phyloP scores from a whole-genome alignment of 2,329 filamentous ascomycete genomes.

The Pseudogymnoascus sp. region DNA sequence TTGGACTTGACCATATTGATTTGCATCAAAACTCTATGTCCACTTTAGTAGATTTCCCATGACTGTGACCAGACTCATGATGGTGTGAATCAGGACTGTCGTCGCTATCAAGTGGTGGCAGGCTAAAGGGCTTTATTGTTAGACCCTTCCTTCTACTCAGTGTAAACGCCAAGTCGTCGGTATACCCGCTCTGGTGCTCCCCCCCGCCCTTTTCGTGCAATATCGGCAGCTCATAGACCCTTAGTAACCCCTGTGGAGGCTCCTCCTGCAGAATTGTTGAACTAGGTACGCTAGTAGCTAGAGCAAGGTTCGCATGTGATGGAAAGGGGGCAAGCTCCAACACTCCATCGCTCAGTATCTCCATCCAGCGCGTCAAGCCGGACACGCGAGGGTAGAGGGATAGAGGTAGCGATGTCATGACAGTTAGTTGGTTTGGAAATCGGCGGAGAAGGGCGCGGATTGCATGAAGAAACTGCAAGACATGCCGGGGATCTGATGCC shows the following conservation, averaged over 20 bases:
- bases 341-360: conserved; percentile 77
- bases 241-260: conserved; percentile 77
- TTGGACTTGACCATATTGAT: background rate
- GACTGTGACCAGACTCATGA: conserved; percentile 16
- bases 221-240: conserved; percentile 74
- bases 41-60: conserved; percentile 24
- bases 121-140: conserved; percentile 78
- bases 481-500: conserved; percentile 60
- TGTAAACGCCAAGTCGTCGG: conserved; percentile 86
- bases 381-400: conserved; percentile 70
- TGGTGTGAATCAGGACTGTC: conserved; percentile 29
- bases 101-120: conserved; percentile 80
- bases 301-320: conserved; percentile 41
- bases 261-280: conserved; percentile 55
- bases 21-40: conserved; percentile 29
- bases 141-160: conserved; percentile 75
- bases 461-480: conserved; percentile 75
- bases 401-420: conserved; percentile 70
- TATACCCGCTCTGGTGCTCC: conserved; percentile 57
- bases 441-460: conserved; percentile 69
- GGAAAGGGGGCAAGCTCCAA: conserved; percentile 74
- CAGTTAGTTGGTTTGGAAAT: conserved; percentile 58
- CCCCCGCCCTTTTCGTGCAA: conserved; percentile 83
- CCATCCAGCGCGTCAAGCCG: conserved; percentile 78
- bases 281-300: conserved; percentile 36